Evolutionary conservation across 2,329 filamentous ascomycete species (phyloP), one percentile per base, ranked within the genome.

Genomic region (Ophiosphaerella herpotricha): DNA sequence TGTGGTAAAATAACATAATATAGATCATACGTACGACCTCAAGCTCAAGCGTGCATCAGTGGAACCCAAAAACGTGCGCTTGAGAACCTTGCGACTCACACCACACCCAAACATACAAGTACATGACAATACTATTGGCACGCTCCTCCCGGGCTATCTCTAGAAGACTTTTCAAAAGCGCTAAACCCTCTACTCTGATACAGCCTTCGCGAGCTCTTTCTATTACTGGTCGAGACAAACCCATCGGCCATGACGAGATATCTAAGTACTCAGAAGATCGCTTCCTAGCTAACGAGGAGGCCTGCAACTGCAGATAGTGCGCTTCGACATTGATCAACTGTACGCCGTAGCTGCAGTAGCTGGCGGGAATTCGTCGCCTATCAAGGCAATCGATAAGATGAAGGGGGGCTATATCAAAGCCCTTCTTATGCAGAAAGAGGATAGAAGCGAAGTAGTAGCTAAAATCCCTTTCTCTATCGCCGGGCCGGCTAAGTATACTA

Each of bases 321-420:
- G 54, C 11, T 72, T 72, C 43, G 57, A 71, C 35, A 11, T 70
- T 12, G 58, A 68, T 31, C 57, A 52, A 38, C 59, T 73, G 7
- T 72, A 67, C 38, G 52, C 52, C 0, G 41, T 67, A 42, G 67
- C 60, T 32, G 62, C 62, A 14, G 47, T 55, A 4, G 33, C 56
- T 14, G 54, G 59, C 2, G 43, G 24, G 23, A 38, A 46, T 24
- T 50, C 40, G n/a, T 71, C 65, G 5, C 55, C 60, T 3, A 57
- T 71, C 24, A 43, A 35, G 9, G 55, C 55, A 4, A 64, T 72
- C 16, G 68, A 70, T 29, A 73, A 74, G 35, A 52, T 69, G 36
- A 70, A 72, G 45, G 68, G 71, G 26, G 61, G 60, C 11, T 67
- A 63, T 52, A 74, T 65, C 52, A 71, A 66, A 47, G 63, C 55